These are phyloP conservation scores for Phytophthora aleatoria DNA, from an alignment of 352 stramenopile species.

Conservation along the genomic window DNA sequence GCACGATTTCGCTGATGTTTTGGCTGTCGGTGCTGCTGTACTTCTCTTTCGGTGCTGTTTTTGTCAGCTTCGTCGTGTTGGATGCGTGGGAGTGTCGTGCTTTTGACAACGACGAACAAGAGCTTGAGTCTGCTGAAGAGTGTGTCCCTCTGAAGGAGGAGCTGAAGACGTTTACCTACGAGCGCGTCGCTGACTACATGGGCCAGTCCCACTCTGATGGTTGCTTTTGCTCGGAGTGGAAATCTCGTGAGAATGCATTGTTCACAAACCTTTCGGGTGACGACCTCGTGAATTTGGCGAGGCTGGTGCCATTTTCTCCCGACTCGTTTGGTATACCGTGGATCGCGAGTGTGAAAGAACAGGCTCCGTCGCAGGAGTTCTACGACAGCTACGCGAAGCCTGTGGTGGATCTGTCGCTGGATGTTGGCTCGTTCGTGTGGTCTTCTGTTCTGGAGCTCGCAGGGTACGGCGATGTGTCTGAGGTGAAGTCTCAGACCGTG, in stretches of 20 bases:
- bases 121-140: constrained; percentile 18
- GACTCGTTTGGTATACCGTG: constrained; percentile 34
- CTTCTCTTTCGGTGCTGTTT: constrained; percentile 30
- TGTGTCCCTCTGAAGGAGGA: constrained; percentile 39
- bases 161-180: constrained; percentile 41
- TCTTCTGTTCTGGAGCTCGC: constrained; percentile 27
- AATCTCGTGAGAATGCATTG: constrained; percentile 37
- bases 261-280: constrained; percentile 26
- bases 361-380: constrained; percentile 34
- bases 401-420: constrained; percentile 37
- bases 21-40: constrained; percentile 35
- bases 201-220: constrained; percentile 33
- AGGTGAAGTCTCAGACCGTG: constrained; percentile 1
- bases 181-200: constrained; percentile 32
- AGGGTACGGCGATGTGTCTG: constrained; percentile 11
- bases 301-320: constrained; percentile 53
- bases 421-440: constrained; percentile 32
- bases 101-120: constrained; percentile 25
- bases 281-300: constrained; percentile 31
- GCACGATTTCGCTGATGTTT: constrained; percentile 34
- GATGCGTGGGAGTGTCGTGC: constrained; percentile 39
- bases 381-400: constrained; percentile 44
- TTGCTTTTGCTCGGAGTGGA: constrained; percentile 61
- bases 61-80: constrained; percentile 39
- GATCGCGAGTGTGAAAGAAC: constrained; percentile 39